Percentiles rank a stretch among this genome's conserved stretches.
Conservation (phyloP, 208 protist genomes). For the Trypanosoma cruzi region DNA sequence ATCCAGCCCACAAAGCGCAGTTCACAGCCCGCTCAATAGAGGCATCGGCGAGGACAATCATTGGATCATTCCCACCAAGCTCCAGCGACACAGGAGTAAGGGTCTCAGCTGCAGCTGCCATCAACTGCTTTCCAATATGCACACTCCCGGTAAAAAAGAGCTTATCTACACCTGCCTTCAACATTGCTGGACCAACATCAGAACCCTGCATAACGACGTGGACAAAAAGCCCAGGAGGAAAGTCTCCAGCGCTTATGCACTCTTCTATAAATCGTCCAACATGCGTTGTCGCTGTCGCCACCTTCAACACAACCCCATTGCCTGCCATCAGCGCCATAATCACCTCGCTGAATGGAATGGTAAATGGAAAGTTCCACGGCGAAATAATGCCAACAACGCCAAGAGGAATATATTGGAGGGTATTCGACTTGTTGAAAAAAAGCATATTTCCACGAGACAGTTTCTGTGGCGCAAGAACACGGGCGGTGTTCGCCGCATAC, state of each 20-base stretch:
- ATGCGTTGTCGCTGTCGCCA: conserved; percentile 52
- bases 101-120: conserved; percentile 69
- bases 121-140: conserved; percentile 72
- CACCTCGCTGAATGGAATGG: conserved; percentile 85
- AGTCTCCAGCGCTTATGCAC: conserved; percentile 50
- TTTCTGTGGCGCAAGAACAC: conserved; percentile 41
- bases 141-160: conserved; percentile 91
- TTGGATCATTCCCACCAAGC: conserved; percentile 88
- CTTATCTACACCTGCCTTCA: conserved; percentile 62
- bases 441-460: conserved; percentile 55
- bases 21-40: conserved; percentile 79
- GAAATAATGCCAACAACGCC: conserved; percentile 89
- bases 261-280: conserved; percentile 73
- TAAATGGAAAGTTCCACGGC: conserved; percentile 89
- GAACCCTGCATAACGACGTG: conserved; percentile 55
- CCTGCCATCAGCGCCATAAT: conserved; percentile 85
- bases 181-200: conserved; percentile 42
- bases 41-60: conserved; percentile 79
- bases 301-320: conserved; percentile 81
- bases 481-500: conserved; percentile 73
- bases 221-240: conserved; percentile 66
- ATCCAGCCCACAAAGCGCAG: conserved; percentile 80
- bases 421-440: conserved; percentile 84
- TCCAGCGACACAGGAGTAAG: conserved; percentile 79
- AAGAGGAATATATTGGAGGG: conserved; percentile 71